phyloP scores from a whole-genome alignment of 73 alveolate species.

The Urostyla sp. region DNA sequence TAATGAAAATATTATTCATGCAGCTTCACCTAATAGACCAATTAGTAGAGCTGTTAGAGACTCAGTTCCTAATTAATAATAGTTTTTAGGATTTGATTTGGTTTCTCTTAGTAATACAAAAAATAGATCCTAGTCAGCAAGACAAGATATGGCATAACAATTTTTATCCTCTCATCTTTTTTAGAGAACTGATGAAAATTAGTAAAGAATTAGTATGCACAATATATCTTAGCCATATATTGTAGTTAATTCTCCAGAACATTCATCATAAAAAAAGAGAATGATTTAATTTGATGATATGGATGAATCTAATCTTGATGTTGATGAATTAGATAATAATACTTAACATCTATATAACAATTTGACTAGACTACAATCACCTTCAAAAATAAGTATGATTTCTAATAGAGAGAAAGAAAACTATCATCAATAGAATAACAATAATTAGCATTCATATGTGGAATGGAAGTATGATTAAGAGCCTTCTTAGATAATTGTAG shows the following conservation, averaged over 20 bases:
- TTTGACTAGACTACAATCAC: no score
- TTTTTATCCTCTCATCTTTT: background rate
- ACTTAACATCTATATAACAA: no score
- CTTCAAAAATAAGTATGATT: no score
- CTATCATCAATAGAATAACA: no score
- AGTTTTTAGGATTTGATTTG: no score
- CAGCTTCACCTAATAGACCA: conserved; percentile 4
- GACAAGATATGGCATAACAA: conserved; percentile 3
- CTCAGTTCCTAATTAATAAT: background rate
- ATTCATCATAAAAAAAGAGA: background rate
- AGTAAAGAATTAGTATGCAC: background rate
- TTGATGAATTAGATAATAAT: conserved; percentile 33
- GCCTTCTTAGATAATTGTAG: no score
- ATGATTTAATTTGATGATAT: background rate
- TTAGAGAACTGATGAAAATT: background rate
- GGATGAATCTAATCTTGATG: conserved; percentile 40
- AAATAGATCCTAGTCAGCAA: background rate
- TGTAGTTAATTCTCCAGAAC: conserved; percentile 11
- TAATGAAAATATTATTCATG: conserved; percentile 45
- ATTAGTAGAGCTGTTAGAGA: background rate
- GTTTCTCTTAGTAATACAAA: background rate
- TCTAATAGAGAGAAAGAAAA: no score
- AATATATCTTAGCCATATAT: conserved; percentile 6
- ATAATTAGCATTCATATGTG: no score
- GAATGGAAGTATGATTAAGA: no score